Evolutionary conservation across 1,139 yeast species (phyloP).

Genomic region (Saccharomycopsis hybrid): DNA sequence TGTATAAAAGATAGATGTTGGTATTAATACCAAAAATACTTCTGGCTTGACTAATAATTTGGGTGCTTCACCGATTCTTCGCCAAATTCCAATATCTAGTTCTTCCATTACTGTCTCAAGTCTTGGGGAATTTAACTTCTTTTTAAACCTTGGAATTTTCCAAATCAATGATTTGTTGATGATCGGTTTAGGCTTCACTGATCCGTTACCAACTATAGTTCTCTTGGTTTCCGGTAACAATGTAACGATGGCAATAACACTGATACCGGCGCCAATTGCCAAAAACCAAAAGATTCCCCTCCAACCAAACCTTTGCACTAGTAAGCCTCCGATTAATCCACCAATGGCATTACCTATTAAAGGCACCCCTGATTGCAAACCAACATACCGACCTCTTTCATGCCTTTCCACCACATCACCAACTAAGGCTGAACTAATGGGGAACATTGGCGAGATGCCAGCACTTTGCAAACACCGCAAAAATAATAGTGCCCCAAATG

Average conservation of each 20-base stretch:
- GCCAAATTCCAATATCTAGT: conserved; percentile 19
- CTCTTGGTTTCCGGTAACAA: conserved; percentile 69
- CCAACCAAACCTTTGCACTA: conserved; percentile 63
- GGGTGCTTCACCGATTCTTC: conserved; percentile 41
- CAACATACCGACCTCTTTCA: conserved; percentile 61
- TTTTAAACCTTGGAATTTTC: conserved; percentile 1
- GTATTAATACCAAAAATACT: conserved; percentile 35
- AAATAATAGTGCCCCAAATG: conserved; percentile 48
- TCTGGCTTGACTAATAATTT: conserved; percentile 35
- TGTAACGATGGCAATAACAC: conserved; percentile 33
- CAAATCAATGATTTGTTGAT: conserved; percentile 37
- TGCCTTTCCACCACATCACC: conserved; percentile 58
- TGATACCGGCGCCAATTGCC: conserved; percentile 49
- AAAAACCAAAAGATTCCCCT: conserved; percentile 71
- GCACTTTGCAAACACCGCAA: conserved; percentile 63
- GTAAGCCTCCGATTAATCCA: conserved; percentile 64
- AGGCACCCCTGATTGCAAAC: conserved; percentile 53
- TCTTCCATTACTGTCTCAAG: neutral
- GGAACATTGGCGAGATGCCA: conserved; percentile 64
- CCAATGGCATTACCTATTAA: conserved; percentile 72
- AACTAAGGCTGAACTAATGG: conserved; percentile 57
- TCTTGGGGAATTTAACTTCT: conserved; percentile 1
- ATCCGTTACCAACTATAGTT: conserved; percentile 60
- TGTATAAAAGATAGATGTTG: conserved; percentile 57
- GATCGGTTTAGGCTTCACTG: conserved; percentile 38